These are phyloP conservation scores for Microthyrium microscopicum DNA, from an alignment of 2,329 filamentous ascomycete species.

Conservation along the genomic window DNA sequence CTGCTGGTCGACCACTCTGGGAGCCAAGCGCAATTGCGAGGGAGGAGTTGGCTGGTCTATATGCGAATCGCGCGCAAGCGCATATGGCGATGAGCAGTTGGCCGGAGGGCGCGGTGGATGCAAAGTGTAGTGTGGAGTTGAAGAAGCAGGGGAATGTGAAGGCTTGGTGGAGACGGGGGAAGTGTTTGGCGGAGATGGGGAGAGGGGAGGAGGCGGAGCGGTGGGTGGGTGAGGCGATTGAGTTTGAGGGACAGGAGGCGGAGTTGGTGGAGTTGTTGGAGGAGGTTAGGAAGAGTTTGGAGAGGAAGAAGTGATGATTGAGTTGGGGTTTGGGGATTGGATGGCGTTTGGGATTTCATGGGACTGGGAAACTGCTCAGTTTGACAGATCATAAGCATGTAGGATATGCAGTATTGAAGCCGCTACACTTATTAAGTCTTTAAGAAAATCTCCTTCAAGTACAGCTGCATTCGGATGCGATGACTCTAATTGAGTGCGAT, in stretches of 20 bases:
- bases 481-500: too few relatives aligned
- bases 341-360: background rate
- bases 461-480: too few relatives aligned
- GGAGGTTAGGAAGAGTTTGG: conserved; percentile 34
- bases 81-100: conserved; percentile 69
- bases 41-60: conserved; percentile 67
- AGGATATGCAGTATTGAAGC: too few relatives aligned
- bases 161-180: conserved; percentile 81
- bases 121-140: conserved; percentile 73
- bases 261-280: conserved; percentile 21
- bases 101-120: conserved; percentile 76
- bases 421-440: too few relatives aligned
- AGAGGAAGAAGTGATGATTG: conserved; percentile 28
- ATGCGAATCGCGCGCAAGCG: conserved; percentile 78
- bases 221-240: conserved; percentile 61
- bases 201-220: conserved; percentile 63
- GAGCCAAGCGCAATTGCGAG: conserved; percentile 69
- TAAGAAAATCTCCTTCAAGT: too few relatives aligned
- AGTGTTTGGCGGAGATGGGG: conserved; percentile 82
- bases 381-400: too few relatives aligned
- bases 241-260: conserved; percentile 53
- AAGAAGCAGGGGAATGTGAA: conserved; percentile 80
- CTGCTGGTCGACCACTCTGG: conserved; percentile 64
- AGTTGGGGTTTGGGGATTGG: background rate
- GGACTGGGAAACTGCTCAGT: too few relatives aligned